These are phyloP conservation scores for Colletotrichum plurivorum DNA, from an alignment of 2,329 filamentous ascomycete species.

Conservation along the genomic window DNA sequence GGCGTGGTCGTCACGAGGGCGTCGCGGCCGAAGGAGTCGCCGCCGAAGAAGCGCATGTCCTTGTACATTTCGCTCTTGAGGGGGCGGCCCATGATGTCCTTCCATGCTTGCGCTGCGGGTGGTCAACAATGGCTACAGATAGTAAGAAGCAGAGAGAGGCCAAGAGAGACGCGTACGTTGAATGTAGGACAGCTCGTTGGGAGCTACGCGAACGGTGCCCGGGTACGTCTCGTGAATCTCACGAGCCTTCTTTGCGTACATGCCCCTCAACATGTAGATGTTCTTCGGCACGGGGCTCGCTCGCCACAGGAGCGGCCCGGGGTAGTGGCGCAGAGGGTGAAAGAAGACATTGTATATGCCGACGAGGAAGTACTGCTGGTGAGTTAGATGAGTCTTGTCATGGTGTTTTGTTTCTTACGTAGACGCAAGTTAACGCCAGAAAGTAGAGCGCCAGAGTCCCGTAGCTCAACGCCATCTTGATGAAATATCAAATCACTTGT, in stretches of 20 bases:
- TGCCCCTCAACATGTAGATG: slow-evolving; percentile 23
- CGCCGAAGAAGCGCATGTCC: slow-evolving; percentile 37
- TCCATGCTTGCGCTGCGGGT: slow-evolving; percentile 40
- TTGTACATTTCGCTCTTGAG: slow-evolving; percentile 35
- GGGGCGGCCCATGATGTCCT: slow-evolving; percentile 35
- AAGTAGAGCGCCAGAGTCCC: not conserved
- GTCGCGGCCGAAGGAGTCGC: slow-evolving; percentile 34
- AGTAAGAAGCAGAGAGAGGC: not conserved
- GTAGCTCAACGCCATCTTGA: slow-evolving; percentile 16
- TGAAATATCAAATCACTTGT: not conserved
- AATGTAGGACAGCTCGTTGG: slow-evolving; percentile 56
- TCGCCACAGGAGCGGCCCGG: slow-evolving; percentile 45
- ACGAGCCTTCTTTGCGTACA: slow-evolving; percentile 21
- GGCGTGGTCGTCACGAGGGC: slow-evolving; percentile 42
- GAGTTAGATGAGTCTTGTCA: not conserved
- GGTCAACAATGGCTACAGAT: not conserved
- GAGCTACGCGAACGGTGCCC: slow-evolving; percentile 55
- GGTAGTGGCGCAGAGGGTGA: slow-evolving; percentile 50
- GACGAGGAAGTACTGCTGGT: slow-evolving; percentile 19
- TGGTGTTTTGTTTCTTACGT: not conserved
- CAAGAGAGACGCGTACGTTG: not conserved
- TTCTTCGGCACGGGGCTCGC: slow-evolving; percentile 33
- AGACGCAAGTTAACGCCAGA: not conserved
- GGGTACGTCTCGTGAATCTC: slow-evolving; percentile 44
- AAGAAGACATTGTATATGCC: slow-evolving; percentile 51